These are phyloP conservation scores for Cladosporium colombiae DNA, from an alignment of 2,329 filamentous ascomycete genomes.

Conservation along the genomic window DNA sequence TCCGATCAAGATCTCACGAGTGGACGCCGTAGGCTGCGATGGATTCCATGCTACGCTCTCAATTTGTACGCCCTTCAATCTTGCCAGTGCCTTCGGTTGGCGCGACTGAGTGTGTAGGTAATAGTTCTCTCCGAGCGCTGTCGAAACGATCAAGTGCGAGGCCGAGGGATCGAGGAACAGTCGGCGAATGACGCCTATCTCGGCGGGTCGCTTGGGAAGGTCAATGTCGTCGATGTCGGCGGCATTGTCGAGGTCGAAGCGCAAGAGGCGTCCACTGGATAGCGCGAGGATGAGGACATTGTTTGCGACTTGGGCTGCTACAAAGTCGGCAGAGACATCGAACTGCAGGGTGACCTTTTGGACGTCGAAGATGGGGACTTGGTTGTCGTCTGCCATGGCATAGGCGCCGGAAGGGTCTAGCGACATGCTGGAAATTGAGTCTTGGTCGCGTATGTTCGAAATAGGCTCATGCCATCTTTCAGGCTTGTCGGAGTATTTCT, in stretches of 20 bases:
- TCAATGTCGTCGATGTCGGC: slow-evolving; percentile 99
- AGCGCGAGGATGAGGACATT: slow-evolving; percentile 93
- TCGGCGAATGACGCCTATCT: slow-evolving; percentile 87
- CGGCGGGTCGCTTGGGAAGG: slow-evolving; percentile 86
- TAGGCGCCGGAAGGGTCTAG: slow-evolving; percentile 32
- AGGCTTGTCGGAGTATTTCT: not conserved
- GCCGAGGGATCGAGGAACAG: slow-evolving; percentile 98
- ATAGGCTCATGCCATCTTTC: slow-evolving; percentile 8
- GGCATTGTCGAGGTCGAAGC: slow-evolving; percentile 90
- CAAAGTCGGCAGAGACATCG: slow-evolving; percentile 91
- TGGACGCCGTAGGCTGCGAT: slow-evolving; percentile 86
- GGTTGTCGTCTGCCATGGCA: slow-evolving; percentile 27
- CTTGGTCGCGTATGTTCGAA: not conserved
- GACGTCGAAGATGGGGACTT: slow-evolving; percentile 86
- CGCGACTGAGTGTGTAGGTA: slow-evolving; percentile 96
- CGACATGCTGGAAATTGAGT: slow-evolving; percentile 24
- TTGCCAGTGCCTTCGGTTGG: slow-evolving; percentile 76
- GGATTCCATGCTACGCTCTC: slow-evolving; percentile 95
- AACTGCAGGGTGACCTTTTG: slow-evolving; percentile 92
- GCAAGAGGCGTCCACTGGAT: slow-evolving; percentile 85
- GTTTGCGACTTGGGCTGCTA: slow-evolving; percentile 93
- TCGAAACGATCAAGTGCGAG: slow-evolving; percentile 89
- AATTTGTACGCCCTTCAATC: slow-evolving; percentile 82
- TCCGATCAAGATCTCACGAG: slow-evolving; percentile 88
- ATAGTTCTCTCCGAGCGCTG: slow-evolving; percentile 90